phyloP scores from a whole-genome alignment of 768 basidiomycete genomes.

The Boletus pseudo-olivaceus region DNA sequence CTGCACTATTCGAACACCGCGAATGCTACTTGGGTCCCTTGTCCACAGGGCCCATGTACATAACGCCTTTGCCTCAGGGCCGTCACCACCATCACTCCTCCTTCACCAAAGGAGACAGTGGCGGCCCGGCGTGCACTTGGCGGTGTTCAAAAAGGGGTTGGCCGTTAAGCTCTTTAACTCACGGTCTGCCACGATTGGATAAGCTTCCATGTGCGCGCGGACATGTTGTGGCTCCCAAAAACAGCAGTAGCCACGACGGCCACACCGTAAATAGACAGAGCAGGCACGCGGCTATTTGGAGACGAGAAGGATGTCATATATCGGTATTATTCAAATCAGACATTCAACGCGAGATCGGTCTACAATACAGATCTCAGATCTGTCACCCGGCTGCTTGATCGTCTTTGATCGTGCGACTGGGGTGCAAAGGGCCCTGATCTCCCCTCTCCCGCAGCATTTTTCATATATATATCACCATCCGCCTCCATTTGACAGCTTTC shows the following conservation, averaged over 20 bases:
- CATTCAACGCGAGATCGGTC: conserved; percentile 39
- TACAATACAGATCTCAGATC: conserved; percentile 35
- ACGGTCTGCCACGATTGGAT: conserved; percentile 31
- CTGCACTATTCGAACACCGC: conserved; percentile 22
- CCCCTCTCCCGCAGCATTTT: conserved; percentile 38
- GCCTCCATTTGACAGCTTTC: conserved; percentile 42
- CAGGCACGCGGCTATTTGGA: conserved; percentile 59
- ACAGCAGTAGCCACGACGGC: conserved; percentile 39
- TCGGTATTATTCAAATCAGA: conserved; percentile 38
- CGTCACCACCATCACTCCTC: no score
- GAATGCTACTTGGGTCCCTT: no score
- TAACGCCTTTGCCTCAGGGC: no score
- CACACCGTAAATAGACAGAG: conserved; percentile 36
- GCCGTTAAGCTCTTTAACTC: conserved; percentile 44
- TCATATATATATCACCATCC: conserved; percentile 60
- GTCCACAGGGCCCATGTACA: no score
- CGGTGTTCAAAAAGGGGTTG: conserved; percentile 30
- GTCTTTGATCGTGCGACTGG: conserved; percentile 63
- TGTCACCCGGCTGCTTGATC: conserved; percentile 42
- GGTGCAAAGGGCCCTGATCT: conserved; percentile 42
- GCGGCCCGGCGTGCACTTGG: conserved; percentile 13
- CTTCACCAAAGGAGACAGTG: no score
- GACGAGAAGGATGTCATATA: conserved; percentile 33
- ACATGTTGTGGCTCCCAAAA: conserved; percentile 32
- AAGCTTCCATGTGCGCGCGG: conserved; percentile 36